phyloP scores from a whole-genome alignment of 768 basidiomycete species.

The Chalciporus sphaerocephalus region DNA sequence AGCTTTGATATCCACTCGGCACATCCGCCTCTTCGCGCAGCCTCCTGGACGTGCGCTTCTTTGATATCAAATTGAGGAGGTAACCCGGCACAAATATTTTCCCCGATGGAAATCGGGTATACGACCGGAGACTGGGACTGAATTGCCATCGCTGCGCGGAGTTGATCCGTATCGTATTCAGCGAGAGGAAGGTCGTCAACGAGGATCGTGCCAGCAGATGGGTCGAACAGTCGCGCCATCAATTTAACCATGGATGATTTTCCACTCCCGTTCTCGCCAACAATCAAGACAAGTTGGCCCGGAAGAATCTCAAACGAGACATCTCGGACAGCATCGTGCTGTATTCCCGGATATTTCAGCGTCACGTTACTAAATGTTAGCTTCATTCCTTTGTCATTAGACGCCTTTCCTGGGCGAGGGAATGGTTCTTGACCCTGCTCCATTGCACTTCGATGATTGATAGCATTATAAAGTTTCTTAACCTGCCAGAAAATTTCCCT shows the following conservation, averaged over 20 bases:
- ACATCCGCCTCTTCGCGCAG: conserved; percentile 32
- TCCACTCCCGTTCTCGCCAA: conserved; percentile 29
- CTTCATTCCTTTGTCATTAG: conserved; percentile 21
- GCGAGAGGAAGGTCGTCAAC: conserved; percentile 41
- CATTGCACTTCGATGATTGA: conserved; percentile 18
- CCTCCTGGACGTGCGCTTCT: conserved; percentile 22
- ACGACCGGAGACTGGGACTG: conserved; percentile 48
- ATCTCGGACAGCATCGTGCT: conserved; percentile 19
- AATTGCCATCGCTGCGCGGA: conserved; percentile 43
- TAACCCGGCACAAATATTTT: conserved; percentile 38
- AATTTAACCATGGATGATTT: conserved; percentile 42
- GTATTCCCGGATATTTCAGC: conserved; percentile 21
- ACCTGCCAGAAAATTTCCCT: conserved; percentile 14
- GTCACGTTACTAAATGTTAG: conserved; percentile 22
- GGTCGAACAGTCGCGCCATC: conserved; percentile 46
- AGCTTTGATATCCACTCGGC: conserved; percentile 33
- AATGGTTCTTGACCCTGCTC: conserved; percentile 17
- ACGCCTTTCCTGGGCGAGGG: conserved; percentile 6
- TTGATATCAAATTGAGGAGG: conserved; percentile 10
- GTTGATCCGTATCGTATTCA: conserved; percentile 35
- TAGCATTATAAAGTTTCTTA: conserved; percentile 18
- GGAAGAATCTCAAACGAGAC: conserved; percentile 28
- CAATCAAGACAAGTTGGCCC: conserved; percentile 30
- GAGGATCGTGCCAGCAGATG: conserved; percentile 39
- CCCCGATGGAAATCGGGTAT: conserved; percentile 44